Evolutionary conservation across 306 rosid genomes (phyloP).

Genomic region (Sophora flavescens): DNA sequence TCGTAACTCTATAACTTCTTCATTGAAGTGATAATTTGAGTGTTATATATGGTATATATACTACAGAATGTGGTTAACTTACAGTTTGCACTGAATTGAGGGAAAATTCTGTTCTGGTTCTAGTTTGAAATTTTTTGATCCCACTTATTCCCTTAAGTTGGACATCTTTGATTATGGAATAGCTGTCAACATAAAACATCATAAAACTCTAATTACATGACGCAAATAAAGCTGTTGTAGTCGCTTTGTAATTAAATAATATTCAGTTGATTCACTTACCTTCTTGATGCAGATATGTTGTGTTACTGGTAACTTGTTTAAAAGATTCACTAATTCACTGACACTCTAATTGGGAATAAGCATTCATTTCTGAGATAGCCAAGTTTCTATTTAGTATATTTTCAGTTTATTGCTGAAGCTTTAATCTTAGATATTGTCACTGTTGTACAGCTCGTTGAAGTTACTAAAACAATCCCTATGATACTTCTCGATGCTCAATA

Average conservation of each 20-base stretch:
- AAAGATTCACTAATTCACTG: neutral
- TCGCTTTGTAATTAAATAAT: neutral
- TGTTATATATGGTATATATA: constrained; percentile 12
- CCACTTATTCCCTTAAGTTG: constrained; percentile 15
- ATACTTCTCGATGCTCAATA: neutral
- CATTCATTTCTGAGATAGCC: neutral
- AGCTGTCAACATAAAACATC: neutral
- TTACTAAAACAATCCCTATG: neutral
- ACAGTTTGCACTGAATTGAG: neutral
- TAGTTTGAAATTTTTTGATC: neutral
- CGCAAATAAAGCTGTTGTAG: neutral
- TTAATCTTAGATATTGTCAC: neutral
- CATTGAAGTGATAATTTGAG: constrained; percentile 23
- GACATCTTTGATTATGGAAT: constrained; percentile 2
- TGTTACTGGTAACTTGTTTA: neutral
- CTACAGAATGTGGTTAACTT: constrained; percentile 1
- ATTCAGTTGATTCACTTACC: neutral
- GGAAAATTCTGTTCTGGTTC: constrained; percentile 3
- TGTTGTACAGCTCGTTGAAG: neutral
- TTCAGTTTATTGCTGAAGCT: neutral
- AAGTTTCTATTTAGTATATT: neutral
- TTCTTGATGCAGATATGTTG: neutral
- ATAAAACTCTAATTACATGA: neutral
- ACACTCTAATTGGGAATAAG: neutral
- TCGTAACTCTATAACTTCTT: constrained; percentile 27